A percentile compares a stretch with the other conserved stretches of the same genome.
These are phyloP conservation scores for Daedalea quercina DNA, from an alignment of 768 basidiomycete species.

Conservation along the genomic window DNA sequence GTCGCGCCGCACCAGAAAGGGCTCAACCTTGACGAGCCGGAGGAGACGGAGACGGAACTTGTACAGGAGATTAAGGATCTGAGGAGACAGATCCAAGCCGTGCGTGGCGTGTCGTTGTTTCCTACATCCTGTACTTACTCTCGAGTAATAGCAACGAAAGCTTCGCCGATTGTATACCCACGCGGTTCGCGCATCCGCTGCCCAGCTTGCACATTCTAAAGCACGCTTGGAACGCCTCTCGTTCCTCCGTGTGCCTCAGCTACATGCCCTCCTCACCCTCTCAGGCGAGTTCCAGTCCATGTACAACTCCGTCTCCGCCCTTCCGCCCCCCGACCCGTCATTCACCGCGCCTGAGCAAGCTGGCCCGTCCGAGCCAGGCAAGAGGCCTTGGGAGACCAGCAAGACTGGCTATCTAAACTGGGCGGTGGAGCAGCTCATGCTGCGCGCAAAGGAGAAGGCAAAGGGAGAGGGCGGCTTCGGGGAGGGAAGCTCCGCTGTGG, in stretches of 20 bases:
- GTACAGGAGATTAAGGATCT: slow-evolving; percentile 65
- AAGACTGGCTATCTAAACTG: slow-evolving; percentile 72
- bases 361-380: slow-evolving; percentile 45
- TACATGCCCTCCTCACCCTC: slow-evolving; percentile 33
- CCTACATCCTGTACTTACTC: background rate
- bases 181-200: slow-evolving; percentile 41
- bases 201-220: slow-evolving; percentile 41
- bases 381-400: slow-evolving; percentile 73
- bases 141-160: slow-evolving; percentile 53
- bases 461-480: slow-evolving; percentile 10
- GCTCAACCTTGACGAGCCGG: slow-evolving; percentile 55
- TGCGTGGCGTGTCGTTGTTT: slow-evolving; percentile 29
- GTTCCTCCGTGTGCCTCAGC: slow-evolving; percentile 35
- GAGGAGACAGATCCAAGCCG: slow-evolving; percentile 60
- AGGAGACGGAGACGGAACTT: slow-evolving; percentile 41
- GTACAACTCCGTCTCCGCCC: slow-evolving; percentile 40
- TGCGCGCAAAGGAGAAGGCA: slow-evolving; percentile 20
- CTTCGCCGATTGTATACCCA: slow-evolving; percentile 50
- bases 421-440: slow-evolving; percentile 55
- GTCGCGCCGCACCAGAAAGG: slow-evolving; percentile 73
- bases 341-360: slow-evolving; percentile 7
- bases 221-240: slow-evolving; percentile 34
- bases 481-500: slow-evolving; percentile 17
- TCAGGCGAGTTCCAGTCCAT: slow-evolving; percentile 35
- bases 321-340: slow-evolving; percentile 32